Evolutionary conservation across 179 eudicot species (phyloP), one percentile per base, ranked within the genome.

Genomic region (Beta corolliflora): DNA sequence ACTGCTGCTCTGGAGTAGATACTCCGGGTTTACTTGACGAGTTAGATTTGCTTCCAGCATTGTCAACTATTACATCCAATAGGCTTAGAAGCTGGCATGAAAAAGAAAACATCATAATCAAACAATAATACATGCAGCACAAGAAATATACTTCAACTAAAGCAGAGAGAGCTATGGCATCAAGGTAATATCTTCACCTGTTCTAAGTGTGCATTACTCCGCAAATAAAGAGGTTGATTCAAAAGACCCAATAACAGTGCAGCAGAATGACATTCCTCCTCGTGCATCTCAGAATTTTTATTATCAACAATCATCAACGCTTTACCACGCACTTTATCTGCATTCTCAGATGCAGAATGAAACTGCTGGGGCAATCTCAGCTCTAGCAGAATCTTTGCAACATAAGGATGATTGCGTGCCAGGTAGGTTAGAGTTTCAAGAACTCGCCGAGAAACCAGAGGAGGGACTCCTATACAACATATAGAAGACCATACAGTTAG

Each of bases 151-250:
- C 55, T 5, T 19, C 23, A 31, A 64, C n/a, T 41, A 29, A 5
- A 5, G 16, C 1, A 61, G 19, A 12, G 3, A 66, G 61, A 63
- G 55, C 23, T 36, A 71, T 8, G 14, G 45, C 11, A 10, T 56
- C 59, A 44, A 65, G 23, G 44, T 10, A 52, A 78, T 6, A 75
- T 54, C 65, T 46, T 56, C 81, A 94, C 99, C 97, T 97, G 99
- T 67, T 97, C 99, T 68, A 97, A 91, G 86, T 97, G 99, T 14
- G 95, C 92, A 78, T 93, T 89, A 84, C 98, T 97, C 85, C 98
- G 91, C 80, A 90, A 82, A 86, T 94, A 97, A 21, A 97, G 92
- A 7, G 99, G 95, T 84, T 93, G 98, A 60, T 83, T 95, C 83
- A 97, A 81, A 59, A 97, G 97, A 78, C 94, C 90, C 81, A 97